Conservation (phyloP, 2,329 filamentous ascomycete genomes). For the Ilyonectria sp. region DNA sequence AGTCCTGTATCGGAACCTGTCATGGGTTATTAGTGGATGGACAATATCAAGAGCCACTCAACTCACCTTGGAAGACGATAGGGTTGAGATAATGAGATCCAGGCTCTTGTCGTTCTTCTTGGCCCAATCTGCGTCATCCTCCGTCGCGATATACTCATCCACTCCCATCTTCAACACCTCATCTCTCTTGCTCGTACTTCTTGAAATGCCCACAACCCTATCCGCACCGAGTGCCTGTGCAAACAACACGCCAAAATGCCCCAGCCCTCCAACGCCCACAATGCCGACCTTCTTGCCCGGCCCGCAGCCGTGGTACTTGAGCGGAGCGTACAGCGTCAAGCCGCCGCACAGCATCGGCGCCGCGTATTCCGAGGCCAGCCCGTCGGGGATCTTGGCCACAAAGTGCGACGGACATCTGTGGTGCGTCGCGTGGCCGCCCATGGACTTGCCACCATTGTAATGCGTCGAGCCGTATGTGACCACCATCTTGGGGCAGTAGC, state of each 20-base stretch:
- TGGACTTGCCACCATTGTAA: slow-evolving; percentile 46
- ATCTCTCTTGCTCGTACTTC: slow-evolving; percentile 65
- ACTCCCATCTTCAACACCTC: slow-evolving; percentile 72
- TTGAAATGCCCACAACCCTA: slow-evolving; percentile 72
- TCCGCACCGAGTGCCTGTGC: slow-evolving; percentile 78
- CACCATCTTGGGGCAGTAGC: slow-evolving; percentile 60
- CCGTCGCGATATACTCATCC: slow-evolving; percentile 62
- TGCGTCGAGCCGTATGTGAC: slow-evolving; percentile 66
- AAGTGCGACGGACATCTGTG: slow-evolving; percentile 61
- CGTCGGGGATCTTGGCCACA: slow-evolving; percentile 63
- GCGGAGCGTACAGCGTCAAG: slow-evolving; percentile 76
- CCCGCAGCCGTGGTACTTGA: slow-evolving; percentile 74
- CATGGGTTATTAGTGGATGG: too few relatives aligned
- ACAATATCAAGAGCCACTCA: too few relatives aligned
- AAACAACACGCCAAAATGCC: slow-evolving; percentile 78
- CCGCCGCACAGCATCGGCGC: slow-evolving; percentile 81
- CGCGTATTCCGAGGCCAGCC: slow-evolving; percentile 57
- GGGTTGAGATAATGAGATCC: slow-evolving; percentile 73
- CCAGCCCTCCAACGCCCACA: slow-evolving; percentile 77
- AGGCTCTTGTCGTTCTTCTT: slow-evolving; percentile 65
- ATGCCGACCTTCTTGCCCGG: slow-evolving; percentile 78
- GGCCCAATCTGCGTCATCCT: slow-evolving; percentile 69
- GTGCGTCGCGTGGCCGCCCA: slow-evolving; percentile 66
- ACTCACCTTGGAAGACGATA: slow-evolving; percentile 55
- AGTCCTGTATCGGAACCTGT: slow-evolving; percentile 72